Base-by-base conservation (phyloP, 2,329 filamentous ascomycete genomes). In the Rhinocladiella mackenziei region DNA sequence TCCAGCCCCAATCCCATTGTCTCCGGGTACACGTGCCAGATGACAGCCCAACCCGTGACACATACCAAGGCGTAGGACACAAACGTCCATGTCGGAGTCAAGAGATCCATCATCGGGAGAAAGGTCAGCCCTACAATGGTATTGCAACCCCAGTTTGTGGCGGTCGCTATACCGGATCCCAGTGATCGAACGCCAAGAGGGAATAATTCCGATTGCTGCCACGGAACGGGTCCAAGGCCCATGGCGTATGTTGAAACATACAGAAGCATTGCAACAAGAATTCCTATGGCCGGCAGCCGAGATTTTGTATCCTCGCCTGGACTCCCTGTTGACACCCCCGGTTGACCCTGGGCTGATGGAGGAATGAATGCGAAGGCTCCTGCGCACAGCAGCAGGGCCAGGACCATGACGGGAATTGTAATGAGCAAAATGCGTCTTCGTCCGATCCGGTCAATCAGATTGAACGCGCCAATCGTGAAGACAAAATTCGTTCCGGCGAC, bases 131-230 rank as follows among this genome's bases (percentile, higher is more conserved):
- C 89, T 1, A 96, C 75, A 13, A 92, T 63, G 48, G 94, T 92
- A 62, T 97, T 97, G 17, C 84, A 81, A 3, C 76, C 77, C 91
- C 91, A 97, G 60, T 85, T 96, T 5, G 86, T 94, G 4, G 82
- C 83, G 5, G 89, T 78, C 5, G 76, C 72, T 19, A 82, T 61
- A 10, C 73, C 72, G 1, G 78, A 81, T 22, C 79, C 77, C 13
- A 81, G 65, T 62, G 78, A 83, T 49, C 83, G 76, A 36, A 84
- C 71, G 13, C 72, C 68, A 13, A 78, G 62, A 1, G 89, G 85
- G 60, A 96, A 96, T 22, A 95, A 76, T 68, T 97, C 91, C 56
- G 83, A 87, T 68, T 95, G 89, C 75, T 95, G 91, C 91, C 91
- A 97, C 0, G 91, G 89, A 2, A 97, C 88, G 57, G 89, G 94